A percentile compares a stretch with the other conserved stretches of the same genome.
Conservation (phyloP, 768 basidiomycete species). For the Agrocybe pediades region DNA sequence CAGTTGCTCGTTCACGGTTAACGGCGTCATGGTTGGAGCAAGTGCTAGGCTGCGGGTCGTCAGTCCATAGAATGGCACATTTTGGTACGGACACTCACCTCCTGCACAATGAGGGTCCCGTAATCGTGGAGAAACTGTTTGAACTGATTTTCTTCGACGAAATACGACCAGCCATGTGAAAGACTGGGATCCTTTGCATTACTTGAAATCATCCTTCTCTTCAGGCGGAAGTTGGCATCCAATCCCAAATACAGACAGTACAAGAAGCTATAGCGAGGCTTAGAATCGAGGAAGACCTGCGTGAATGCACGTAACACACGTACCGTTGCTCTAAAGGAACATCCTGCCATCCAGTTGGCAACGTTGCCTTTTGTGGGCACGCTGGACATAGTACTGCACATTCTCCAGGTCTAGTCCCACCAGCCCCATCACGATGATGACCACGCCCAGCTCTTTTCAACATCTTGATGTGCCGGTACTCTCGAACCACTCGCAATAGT, state of each 20-base stretch:
- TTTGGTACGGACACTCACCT: background rate
- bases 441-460: conserved; percentile 18
- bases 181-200: conserved; percentile 7
- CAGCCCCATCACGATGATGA: conserved; percentile 8
- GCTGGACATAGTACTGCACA: conserved; percentile 16
- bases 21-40: background rate
- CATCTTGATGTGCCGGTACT: conserved; percentile 12
- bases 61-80: background rate
- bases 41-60: background rate
- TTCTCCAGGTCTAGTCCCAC: conserved; percentile 4
- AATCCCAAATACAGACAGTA: conserved; percentile 7
- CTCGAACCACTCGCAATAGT: conserved; percentile 4
- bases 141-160: background rate
- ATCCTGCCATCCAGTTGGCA: conserved; percentile 15
- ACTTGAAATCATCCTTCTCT: conserved; percentile 2
- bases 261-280: conserved; percentile 5
- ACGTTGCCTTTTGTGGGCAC: conserved; percentile 16
- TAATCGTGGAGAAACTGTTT: background rate
- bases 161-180: background rate
- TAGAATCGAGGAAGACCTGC: background rate
- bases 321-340: background rate
- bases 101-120: background rate
- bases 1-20: background rate
- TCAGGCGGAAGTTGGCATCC: conserved; percentile 16
- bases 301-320: background rate